phyloP scores from a whole-genome alignment of 495 filamentous ascomycete genomes.

The Aspergillus campestris region DNA sequence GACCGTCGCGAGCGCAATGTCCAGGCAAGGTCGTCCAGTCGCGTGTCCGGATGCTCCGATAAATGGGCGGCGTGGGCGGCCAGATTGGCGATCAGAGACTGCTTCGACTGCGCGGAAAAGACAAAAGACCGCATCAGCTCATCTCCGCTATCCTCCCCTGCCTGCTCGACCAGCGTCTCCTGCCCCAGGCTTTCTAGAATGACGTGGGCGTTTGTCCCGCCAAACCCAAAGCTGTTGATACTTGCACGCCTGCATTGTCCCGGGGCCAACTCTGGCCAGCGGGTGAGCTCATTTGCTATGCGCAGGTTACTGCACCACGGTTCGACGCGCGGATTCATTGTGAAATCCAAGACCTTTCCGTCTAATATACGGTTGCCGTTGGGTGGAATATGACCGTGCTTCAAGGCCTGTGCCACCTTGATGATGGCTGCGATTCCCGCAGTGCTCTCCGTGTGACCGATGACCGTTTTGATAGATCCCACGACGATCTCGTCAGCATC shows the following conservation, averaged over 20 bases:
- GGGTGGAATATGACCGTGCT: slow-evolving; percentile 42
- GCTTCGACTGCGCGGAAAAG: slow-evolving; percentile 19
- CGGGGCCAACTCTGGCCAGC: slow-evolving; percentile 8
- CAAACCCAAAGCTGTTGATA: slow-evolving; percentile 49
- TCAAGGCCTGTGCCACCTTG: slow-evolving; percentile 24
- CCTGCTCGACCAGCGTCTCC: neutral
- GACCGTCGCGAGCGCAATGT: slow-evolving; percentile 15
- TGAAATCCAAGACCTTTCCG: neutral
- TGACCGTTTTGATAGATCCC: slow-evolving; percentile 38
- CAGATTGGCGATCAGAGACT: slow-evolving; percentile 11
- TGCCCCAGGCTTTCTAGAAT: slow-evolving; percentile 41
- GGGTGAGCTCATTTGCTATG: slow-evolving; percentile 7
- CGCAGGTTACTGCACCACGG: slow-evolving; percentile 27
- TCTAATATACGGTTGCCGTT: slow-evolving; percentile 20
- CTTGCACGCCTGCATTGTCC: slow-evolving; percentile 20
- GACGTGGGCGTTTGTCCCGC: slow-evolving; percentile 55
- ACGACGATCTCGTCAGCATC: slow-evolving; percentile 16
- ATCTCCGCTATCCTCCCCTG: too few species aligned
- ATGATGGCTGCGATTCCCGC: slow-evolving; percentile 24
- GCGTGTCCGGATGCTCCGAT: slow-evolving; percentile 1
- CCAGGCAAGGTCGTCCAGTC: slow-evolving; percentile 17
- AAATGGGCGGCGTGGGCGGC: slow-evolving; percentile 12
- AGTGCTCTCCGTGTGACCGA: slow-evolving; percentile 43
- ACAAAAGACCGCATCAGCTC: slow-evolving; percentile 10
- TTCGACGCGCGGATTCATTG: neutral